Evolutionary conservation across 441 rosid genomes (phyloP).

Genomic region (Brassica balearica): DNA sequence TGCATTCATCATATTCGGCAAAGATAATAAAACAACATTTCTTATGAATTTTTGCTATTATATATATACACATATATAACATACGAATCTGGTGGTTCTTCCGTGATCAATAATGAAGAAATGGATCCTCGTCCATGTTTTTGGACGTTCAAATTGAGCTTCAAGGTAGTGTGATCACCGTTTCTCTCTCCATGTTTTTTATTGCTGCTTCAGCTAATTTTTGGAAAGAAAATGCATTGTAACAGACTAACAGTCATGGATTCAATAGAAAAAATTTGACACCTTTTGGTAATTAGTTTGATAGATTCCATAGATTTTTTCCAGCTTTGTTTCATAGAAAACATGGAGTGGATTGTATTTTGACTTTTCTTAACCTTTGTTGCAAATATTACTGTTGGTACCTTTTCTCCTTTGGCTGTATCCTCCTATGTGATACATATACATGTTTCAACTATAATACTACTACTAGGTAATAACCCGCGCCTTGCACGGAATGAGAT

Average conservation of each 20-base stretch:
- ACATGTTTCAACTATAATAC: neutral
- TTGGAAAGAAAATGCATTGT: neutral
- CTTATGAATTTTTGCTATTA: neutral
- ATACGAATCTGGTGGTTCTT: neutral
- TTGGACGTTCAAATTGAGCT: neutral
- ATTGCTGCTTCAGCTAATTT: neutral
- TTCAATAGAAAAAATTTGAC: neutral
- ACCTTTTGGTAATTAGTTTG: neutral
- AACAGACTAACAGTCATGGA: neutral
- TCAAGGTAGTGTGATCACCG: neutral
- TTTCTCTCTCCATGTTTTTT: neutral
- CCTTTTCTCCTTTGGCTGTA: no score
- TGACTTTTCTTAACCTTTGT: neutral
- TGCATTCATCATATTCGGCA: neutral
- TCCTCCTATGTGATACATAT: neutral
- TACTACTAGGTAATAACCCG: neutral
- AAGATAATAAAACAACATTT: conserved; percentile 5
- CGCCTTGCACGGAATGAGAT: no score
- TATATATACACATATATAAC: neutral
- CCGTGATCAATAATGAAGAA: neutral
- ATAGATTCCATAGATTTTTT: neutral
- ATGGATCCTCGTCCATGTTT: neutral
- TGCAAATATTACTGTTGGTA: neutral
- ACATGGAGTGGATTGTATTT: neutral
- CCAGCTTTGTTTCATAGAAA: neutral